phyloP scores from a whole-genome alignment of 805 yeast species.

The Lachancea nothofagi region DNA sequence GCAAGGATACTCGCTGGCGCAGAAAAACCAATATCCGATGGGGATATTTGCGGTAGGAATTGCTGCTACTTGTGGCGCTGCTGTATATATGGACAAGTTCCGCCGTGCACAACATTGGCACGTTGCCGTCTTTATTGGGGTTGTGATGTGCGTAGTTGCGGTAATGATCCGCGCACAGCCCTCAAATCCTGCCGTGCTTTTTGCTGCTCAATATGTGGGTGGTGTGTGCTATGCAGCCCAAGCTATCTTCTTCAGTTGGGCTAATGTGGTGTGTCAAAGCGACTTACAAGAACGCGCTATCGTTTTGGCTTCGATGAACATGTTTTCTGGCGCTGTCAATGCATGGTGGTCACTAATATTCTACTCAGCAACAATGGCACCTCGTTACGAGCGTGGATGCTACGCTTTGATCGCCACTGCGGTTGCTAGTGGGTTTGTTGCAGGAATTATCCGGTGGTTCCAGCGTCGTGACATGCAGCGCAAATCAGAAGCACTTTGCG shows the following conservation, averaged over 20 bases:
- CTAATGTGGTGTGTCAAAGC: constrained; percentile 45
- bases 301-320: constrained; percentile 54
- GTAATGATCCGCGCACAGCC: constrained; percentile 40
- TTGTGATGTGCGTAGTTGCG: constrained; percentile 37
- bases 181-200: constrained; percentile 31
- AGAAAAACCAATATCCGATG: constrained; percentile 46
- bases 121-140: constrained; percentile 40
- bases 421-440: constrained; percentile 34
- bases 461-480: constrained; percentile 34
- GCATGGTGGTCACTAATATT: constrained; percentile 54
- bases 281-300: constrained; percentile 56
- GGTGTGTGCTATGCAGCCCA: constrained; percentile 50
- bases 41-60: constrained; percentile 44
- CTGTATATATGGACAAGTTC: constrained; percentile 37
- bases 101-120: constrained; percentile 41
- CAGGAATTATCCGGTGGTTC: constrained; percentile 35
- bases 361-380: constrained; percentile 44
- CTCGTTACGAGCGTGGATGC: constrained; percentile 44
- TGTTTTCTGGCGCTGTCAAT: constrained; percentile 51
- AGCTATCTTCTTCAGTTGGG: constrained; percentile 53
- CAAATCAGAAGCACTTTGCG: neutral
- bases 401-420: constrained; percentile 50
- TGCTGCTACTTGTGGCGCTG: constrained; percentile 36
- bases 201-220: constrained; percentile 46
- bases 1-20: constrained; percentile 35